Evolutionary conservation across 1,284 basidiomycete species (phyloP), one percentile per base, ranked within the genome.

Genomic region (Veloboletus limbatus): DNA sequence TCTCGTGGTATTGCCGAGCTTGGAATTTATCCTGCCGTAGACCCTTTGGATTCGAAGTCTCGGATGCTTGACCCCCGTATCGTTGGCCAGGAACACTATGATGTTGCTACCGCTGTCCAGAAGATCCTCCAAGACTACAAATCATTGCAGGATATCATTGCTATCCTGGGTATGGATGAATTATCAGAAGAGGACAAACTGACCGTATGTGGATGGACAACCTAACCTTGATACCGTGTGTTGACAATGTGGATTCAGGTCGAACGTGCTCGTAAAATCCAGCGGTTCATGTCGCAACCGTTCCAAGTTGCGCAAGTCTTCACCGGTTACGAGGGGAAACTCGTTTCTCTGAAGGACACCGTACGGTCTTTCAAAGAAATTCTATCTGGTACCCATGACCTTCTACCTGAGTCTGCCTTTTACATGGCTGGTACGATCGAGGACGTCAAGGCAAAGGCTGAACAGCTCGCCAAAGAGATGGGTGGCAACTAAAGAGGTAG

Each of bases 71-170:
- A 99, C 77, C 96, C 96, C 62, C 92, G 95, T 82, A 92, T 99
- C 58, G 94, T 89, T 58, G 87, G 87, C 47, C 68, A 78, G 65
- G 92, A 96, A 72, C 96, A 98, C 78, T 98, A 99, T 77, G 81
- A 92, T 45, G 84, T 96, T 59, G 95, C 96, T 51, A 96, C 94
- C 51, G 85, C 89, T 52, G 92, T 94, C 55, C 96, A 98, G 78
- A 95, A 97, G 80, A 94, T 97, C 66, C 90, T 99, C 58, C 96
- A 99, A 78, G 92, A 96, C 73, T 98, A 99, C 88, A 98, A 98
- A 81, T 97, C 94, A 48, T 85, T 99, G 65, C 96, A 99, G 78
- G 88, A 91, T 78, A 91, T 92, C 69, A 92, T 93, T 75, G 89
- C 92, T 66, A 95, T 96, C 75, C 74, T 99, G 65, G 96, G 96